Evolutionary conservation across 805 yeast genomes (phyloP).

Genomic region (Yamadazyma phyllophila): DNA sequence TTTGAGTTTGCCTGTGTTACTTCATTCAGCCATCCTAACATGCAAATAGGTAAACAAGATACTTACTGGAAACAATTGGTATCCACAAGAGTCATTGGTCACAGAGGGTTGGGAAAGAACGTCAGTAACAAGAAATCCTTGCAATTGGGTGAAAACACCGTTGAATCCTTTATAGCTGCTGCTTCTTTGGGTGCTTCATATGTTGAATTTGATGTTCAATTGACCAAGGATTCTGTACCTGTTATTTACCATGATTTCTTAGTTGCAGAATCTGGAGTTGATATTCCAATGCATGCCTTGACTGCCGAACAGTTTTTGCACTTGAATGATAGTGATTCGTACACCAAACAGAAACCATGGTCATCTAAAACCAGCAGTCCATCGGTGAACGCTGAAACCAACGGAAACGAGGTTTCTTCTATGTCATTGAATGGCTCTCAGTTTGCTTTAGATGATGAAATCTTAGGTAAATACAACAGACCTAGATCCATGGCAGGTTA

Average conservation of each 20-base stretch:
- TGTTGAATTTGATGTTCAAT: slow-evolving; percentile 94
- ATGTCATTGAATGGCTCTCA: slow-evolving; percentile 11
- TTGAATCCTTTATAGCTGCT: slow-evolving; percentile 93
- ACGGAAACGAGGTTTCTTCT: slow-evolving; percentile 2
- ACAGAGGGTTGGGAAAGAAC: slow-evolving; percentile 92
- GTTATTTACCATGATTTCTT: slow-evolving; percentile 93
- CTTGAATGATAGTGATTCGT: slow-evolving; percentile 32
- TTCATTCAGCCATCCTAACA: slow-evolving; percentile 69
- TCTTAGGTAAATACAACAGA: slow-evolving; percentile 29
- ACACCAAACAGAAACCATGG: slow-evolving; percentile 9
- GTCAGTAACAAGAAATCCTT: slow-evolving; percentile 66
- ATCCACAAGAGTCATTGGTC: slow-evolving; percentile 90
- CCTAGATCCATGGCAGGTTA: slow-evolving; percentile 42
- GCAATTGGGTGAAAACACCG: slow-evolving; percentile 93
- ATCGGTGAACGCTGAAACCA: slow-evolving; percentile 1
- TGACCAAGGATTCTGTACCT: slow-evolving; percentile 87
- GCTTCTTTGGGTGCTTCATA: slow-evolving; percentile 95
- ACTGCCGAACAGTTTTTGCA: slow-evolving; percentile 85
- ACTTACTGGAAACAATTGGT: slow-evolving; percentile 91
- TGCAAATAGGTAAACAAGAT: slow-evolving; percentile 64
- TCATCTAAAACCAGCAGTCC: slow-evolving; percentile 11
- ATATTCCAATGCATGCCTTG: slow-evolving; percentile 91
- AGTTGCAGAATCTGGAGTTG: slow-evolving; percentile 94
- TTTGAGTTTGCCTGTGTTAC: slow-evolving; percentile 73
- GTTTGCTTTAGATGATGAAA: slow-evolving; percentile 36